These are phyloP conservation scores for Solanum virginianum DNA, from an alignment of 257 asterid species.

Conservation along the genomic window DNA sequence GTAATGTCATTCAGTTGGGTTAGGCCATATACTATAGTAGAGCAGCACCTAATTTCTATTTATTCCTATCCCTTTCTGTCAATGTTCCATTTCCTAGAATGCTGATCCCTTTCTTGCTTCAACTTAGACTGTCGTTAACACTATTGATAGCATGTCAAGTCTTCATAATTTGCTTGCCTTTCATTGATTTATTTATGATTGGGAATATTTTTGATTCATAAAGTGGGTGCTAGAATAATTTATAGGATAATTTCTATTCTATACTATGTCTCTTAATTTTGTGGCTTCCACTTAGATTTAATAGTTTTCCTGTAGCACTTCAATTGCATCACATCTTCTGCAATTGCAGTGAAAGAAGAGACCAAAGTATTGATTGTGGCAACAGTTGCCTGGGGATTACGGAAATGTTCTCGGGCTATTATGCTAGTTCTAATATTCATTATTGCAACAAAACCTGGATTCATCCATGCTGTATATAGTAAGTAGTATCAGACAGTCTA, in stretches of 20 bases:
- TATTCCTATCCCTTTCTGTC: neutral
- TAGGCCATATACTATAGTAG: neutral
- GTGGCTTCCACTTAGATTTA: neutral
- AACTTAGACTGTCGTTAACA: neutral
- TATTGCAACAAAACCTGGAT: slow-evolving; percentile 89
- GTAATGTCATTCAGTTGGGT: neutral
- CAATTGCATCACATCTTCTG: neutral
- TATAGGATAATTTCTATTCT: neutral
- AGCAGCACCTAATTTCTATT: neutral
- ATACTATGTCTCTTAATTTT: neutral
- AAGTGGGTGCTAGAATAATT: neutral
- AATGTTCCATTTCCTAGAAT: neutral
- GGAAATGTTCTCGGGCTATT: slow-evolving; percentile 89
- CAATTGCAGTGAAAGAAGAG: slow-evolving; percentile 76
- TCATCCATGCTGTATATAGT: slow-evolving; percentile 90
- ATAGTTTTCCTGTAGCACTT: neutral
- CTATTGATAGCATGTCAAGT: neutral
- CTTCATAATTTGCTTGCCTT: neutral
- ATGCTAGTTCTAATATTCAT: slow-evolving; percentile 81
- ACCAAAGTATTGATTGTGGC: slow-evolving; percentile 89
- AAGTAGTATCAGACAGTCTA: slow-evolving; percentile 21
- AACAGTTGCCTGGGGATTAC: slow-evolving; percentile 96
- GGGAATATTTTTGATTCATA: neutral
- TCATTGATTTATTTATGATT: neutral
- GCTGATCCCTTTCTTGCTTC: neutral